Percentiles rank a stretch among this genome's conserved stretches.
phyloP scores from a whole-genome alignment of 257 asterid genomes.

The Voacanga thouarsii region DNA sequence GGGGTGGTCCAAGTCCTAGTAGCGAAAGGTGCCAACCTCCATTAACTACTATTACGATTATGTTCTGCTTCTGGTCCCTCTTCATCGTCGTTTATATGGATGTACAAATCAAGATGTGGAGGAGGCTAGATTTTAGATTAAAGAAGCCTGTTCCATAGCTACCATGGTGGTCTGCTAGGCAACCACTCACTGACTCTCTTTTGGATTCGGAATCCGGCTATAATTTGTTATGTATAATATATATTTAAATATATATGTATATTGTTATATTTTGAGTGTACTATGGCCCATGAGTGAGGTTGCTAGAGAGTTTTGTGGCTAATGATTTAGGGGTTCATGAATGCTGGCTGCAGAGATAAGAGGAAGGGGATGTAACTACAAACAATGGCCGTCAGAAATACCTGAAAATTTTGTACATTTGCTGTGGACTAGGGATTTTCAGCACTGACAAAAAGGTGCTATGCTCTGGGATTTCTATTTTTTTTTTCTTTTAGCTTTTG shows the following conservation, averaged over 20 bases:
- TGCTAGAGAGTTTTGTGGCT: neutral
- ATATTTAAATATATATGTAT: too few relatives aligned
- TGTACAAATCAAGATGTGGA: neutral
- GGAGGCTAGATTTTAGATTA: neutral
- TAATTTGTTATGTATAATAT: too few relatives aligned
- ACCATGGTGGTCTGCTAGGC: neutral
- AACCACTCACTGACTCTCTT: neutral
- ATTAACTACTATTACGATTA: slow-evolving; percentile 34
- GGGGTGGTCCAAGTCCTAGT: slow-evolving; percentile 12
- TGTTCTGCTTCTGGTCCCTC: slow-evolving; percentile 15
- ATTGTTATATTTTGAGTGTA: too few relatives aligned
- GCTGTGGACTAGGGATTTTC: slow-evolving; percentile 10
- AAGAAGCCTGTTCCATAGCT: neutral
- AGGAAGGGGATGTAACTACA: slow-evolving; percentile 6
- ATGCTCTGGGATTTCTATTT: neutral
- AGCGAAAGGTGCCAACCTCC: slow-evolving; percentile 31
- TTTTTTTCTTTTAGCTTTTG: neutral
- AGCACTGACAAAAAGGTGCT: slow-evolving; percentile 16
- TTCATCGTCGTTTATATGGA: neutral
- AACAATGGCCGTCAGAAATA: slow-evolving; percentile 4
- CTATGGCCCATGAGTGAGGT: neutral
- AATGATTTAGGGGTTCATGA: neutral
- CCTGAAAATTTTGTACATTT: slow-evolving; percentile 11
- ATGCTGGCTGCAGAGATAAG: neutral
- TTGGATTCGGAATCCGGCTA: too few relatives aligned